Evolutionary conservation across 148 eudicot species (phyloP).

Genomic region (Selenicereus undatus): DNA sequence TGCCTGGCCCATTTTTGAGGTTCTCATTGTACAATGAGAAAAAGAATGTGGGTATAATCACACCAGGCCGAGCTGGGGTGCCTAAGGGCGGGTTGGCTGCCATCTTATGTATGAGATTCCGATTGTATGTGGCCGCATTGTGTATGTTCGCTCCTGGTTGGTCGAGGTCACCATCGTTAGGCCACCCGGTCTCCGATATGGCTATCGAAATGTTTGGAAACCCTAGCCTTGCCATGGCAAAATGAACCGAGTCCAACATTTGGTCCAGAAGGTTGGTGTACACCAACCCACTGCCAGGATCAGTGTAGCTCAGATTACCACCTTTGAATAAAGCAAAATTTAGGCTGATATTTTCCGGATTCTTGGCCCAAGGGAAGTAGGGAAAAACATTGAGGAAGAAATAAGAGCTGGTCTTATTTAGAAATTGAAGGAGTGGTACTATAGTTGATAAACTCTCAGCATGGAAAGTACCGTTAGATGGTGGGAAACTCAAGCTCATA

Average conservation of each 20-base stretch:
- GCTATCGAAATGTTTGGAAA: conserved; percentile 41
- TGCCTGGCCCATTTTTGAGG: conserved; percentile 59
- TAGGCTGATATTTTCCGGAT: conserved; percentile 40
- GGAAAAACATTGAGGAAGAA: conserved; percentile 73
- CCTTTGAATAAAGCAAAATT: conserved; percentile 47
- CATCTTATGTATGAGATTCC: conserved; percentile 52
- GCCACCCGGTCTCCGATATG: conserved; percentile 87
- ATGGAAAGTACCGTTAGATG: conserved; percentile 61
- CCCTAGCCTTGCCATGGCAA: conserved; percentile 65
- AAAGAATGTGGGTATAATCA: conserved; percentile 53
- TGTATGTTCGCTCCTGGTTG: conserved; percentile 59
- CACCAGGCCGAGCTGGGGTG: conserved; percentile 74
- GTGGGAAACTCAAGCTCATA: conserved; percentile 53
- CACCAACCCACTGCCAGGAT: conserved; percentile 42
- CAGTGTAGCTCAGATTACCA: conserved; percentile 35
- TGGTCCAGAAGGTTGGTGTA: conserved; percentile 80
- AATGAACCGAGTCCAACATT: conserved; percentile 65
- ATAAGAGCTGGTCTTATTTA: conserved; percentile 42
- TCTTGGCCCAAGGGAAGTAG: conserved; percentile 63
- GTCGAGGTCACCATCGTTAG: conserved; percentile 64
- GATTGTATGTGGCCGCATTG: conserved; percentile 78
- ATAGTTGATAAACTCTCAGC: conserved; percentile 32
- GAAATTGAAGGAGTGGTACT: conserved; percentile 45
- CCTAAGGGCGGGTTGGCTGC: conserved; percentile 49
- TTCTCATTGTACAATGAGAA: conserved; percentile 73